Percentiles rank a stretch among this genome's conserved stretches.
phyloP scores from a whole-genome alignment of 2,329 filamentous ascomycete genomes.

The Pestalotiopsis sp. region DNA sequence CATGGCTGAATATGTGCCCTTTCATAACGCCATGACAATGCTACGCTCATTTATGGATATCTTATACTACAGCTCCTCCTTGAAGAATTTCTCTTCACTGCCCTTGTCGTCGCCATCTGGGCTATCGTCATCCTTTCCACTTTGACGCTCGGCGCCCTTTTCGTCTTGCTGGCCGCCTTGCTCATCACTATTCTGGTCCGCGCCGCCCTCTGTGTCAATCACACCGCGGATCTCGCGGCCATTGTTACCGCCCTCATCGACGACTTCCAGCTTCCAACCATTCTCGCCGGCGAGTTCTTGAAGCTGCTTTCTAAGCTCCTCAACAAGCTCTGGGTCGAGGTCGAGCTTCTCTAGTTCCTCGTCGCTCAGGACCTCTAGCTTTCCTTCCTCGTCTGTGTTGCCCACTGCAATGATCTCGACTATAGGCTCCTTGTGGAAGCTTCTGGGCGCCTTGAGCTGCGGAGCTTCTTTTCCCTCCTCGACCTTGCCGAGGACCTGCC shows the following conservation, averaged over 20 bases:
- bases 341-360: conserved; percentile 69
- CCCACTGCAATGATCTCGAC: conserved; percentile 47
- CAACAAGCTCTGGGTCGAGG: conserved; percentile 65
- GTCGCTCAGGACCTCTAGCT: conserved; percentile 59
- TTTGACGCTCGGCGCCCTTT: conserved; percentile 24
- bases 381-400: conserved; percentile 56
- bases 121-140: conserved; percentile 19
- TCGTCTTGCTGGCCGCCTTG: conserved; percentile 29
- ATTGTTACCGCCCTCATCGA: conserved; percentile 62
- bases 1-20: neutral
- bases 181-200: conserved; percentile 26
- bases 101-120: conserved; percentile 30
- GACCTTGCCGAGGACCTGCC: conserved; percentile 46
- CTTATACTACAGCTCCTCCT: conserved; percentile 49
- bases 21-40: conserved; percentile 17
- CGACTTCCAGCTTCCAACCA: conserved; percentile 79
- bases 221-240: conserved; percentile 69
- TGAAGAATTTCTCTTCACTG: conserved; percentile 52
- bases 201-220: conserved; percentile 57
- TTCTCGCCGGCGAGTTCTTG: conserved; percentile 68
- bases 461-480: conserved; percentile 48
- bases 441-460: conserved; percentile 45
- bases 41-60: conserved; percentile 15
- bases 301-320: conserved; percentile 68
- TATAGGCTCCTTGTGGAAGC: conserved; percentile 32